Evolutionary conservation across 2,329 filamentous ascomycete species (phyloP).

Genomic region (Fusarium euwallaceae): DNA sequence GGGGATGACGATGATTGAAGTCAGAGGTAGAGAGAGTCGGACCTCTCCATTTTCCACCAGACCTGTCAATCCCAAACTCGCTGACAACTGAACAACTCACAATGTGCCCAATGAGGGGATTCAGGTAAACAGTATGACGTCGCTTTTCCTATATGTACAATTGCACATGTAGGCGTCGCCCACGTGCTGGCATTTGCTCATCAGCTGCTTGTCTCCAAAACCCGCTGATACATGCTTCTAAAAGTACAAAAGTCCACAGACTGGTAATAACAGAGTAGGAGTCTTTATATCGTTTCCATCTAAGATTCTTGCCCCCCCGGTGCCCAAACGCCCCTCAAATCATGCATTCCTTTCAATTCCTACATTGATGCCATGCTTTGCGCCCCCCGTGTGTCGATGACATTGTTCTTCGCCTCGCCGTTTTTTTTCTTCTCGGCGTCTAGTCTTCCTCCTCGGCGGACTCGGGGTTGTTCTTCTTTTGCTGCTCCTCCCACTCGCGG

Average conservation of each 20-base stretch:
- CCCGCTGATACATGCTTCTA: conserved; percentile 47
- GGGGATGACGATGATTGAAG: not conserved
- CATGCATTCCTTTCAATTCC: conserved; percentile 29
- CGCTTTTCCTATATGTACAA: conserved; percentile 45
- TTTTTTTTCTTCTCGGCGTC: conserved; percentile 17
- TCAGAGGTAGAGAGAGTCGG: not conserved
- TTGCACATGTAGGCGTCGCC: conserved; percentile 42
- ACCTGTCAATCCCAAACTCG: not conserved
- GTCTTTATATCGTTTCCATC: conserved; percentile 49
- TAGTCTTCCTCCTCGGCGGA: conserved; percentile 53
- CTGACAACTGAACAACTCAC: conserved; percentile 12
- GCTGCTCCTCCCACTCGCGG: conserved; percentile 65
- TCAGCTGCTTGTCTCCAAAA: conserved; percentile 25
- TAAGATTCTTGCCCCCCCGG: conserved; percentile 43
- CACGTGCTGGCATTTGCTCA: conserved; percentile 29
- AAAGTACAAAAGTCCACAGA: conserved; percentile 45
- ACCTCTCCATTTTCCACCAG: not conserved
- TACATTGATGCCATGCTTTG: conserved; percentile 11
- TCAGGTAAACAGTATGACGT: conserved; percentile 30
- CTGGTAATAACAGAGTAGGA: conserved; percentile 48
- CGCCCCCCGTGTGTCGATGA: conserved; percentile 7
- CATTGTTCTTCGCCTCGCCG: conserved; percentile 2
- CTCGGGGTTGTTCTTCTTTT: conserved; percentile 54
- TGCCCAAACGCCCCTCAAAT: conserved; percentile 47
- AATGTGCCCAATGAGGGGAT: conserved; percentile 3